Conservation (phyloP, 768 basidiomycete species). For the Collybia nuda region DNA sequence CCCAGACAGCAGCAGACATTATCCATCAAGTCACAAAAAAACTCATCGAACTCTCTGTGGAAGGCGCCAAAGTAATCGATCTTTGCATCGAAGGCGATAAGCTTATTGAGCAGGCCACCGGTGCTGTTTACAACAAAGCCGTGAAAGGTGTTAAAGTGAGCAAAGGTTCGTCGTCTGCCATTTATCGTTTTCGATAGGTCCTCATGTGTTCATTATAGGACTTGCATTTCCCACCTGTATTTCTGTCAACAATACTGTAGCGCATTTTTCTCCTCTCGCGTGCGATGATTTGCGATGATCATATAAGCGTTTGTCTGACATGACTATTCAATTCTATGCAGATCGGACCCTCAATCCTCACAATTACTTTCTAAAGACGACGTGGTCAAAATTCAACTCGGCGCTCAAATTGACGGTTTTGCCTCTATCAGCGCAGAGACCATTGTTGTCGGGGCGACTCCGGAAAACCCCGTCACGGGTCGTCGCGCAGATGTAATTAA, state of each 20-base stretch:
- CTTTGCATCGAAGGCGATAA: constrained; percentile 93
- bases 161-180: constrained; percentile 63
- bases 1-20: constrained; percentile 88
- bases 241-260: constrained; percentile 93
- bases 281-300: constrained; percentile 44
- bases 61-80: constrained; percentile 87
- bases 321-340: constrained; percentile 24
- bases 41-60: constrained; percentile 71
- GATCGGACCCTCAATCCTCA: constrained; percentile 71
- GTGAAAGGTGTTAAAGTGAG: constrained; percentile 84
- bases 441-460: constrained; percentile 80
- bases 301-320: constrained; percentile 10
- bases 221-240: constrained; percentile 93
- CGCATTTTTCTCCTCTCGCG: constrained; percentile 95
- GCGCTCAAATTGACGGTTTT: constrained; percentile 97
- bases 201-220: constrained; percentile 41
- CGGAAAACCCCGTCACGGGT: constrained; percentile 75
- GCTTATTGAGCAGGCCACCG: constrained; percentile 84
- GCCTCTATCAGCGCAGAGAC: constrained; percentile 94
- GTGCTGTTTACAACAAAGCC: constrained; percentile 85
- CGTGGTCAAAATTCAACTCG: constrained; percentile 94
- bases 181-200: constrained; percentile 1
- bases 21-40: constrained; percentile 82
- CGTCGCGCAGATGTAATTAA: constrained; percentile 88
- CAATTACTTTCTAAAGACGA: constrained; percentile 80